Percentiles rank a stretch among this genome's conserved stretches.
Evolutionary conservation across 2,329 filamentous ascomycete species (phyloP).

Genomic region (Blumeria graminis): DNA sequence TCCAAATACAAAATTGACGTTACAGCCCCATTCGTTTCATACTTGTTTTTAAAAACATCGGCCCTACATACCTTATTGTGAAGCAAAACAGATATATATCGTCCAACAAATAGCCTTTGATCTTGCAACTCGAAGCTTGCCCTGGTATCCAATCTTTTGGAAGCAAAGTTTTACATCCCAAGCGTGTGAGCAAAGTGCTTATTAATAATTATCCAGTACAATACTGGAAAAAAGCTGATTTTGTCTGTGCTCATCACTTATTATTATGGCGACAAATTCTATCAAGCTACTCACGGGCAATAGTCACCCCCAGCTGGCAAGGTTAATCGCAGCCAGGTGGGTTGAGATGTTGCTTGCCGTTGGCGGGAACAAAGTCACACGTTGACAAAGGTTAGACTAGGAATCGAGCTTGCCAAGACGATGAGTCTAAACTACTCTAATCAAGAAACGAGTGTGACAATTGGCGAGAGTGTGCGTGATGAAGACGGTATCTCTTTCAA

Average conservation of each 20-base stretch:
- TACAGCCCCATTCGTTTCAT: too few relatives aligned
- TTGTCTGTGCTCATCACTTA: not conserved
- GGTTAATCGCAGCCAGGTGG: slow-evolving; percentile 25
- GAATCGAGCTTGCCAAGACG: slow-evolving; percentile 55
- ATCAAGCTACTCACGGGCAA: slow-evolving; percentile 56
- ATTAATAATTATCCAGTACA: too few relatives aligned
- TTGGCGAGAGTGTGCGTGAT: slow-evolving; percentile 86
- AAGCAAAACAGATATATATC: too few relatives aligned
- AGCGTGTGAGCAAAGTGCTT: too few relatives aligned
- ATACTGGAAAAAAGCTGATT: too few relatives aligned
- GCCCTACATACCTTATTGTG: too few relatives aligned
- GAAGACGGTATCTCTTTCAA: slow-evolving; percentile 45
- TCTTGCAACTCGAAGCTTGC: too few relatives aligned
- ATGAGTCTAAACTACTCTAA: slow-evolving; percentile 70
- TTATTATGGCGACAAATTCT: slow-evolving; percentile 41
- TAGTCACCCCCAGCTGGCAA: slow-evolving; percentile 48
- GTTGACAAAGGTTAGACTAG: slow-evolving; percentile 27
- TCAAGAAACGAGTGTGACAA: slow-evolving; percentile 72
- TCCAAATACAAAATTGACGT: too few relatives aligned
- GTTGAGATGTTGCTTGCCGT: not conserved
- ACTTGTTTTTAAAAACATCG: too few relatives aligned
- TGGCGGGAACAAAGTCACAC: not conserved
- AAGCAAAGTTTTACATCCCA: too few relatives aligned
- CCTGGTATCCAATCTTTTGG: too few relatives aligned
- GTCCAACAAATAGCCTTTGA: too few relatives aligned